Evolutionary conservation across 1,284 basidiomycete species (phyloP), one percentile per base, ranked within the genome.

Genomic region (Rhodotorula sp.): DNA sequence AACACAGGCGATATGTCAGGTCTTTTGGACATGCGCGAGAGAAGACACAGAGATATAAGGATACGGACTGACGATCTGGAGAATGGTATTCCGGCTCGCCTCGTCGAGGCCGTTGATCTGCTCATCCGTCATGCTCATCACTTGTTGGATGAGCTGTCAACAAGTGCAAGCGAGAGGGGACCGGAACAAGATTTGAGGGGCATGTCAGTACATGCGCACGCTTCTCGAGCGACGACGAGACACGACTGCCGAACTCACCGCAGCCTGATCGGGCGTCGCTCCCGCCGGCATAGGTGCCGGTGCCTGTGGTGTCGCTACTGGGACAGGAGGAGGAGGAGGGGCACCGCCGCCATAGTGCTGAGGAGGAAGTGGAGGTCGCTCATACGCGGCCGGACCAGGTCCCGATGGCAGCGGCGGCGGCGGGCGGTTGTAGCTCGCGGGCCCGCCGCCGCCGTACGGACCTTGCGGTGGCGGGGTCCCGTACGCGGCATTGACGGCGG

Each of bases 101-200:
- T 91, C 89, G 31, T 93, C 91, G 60, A 98, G 83, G 12, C 87
- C 88, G 68, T 88, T 89, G 78, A 99, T 91, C 82, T 98, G 93
- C 61, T 93, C 92, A 54, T 87, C 89, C 0, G 91, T 91, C 78
- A 99, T 83, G 70, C 86, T 87, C 47, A 99, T 83, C 0, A 98
- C 93, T 83, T 95, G 93, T 80, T 78, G 74, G 39, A 80, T 74
- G 39, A 80, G 60, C 75, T 77, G 70, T 47, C 29, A 46, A 43
- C 3, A 16, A 43, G 7, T 18, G 31, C 34, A 7, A 46, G 7
- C 47, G 20, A 34, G 26, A 31, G 16, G 31, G 31, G 31, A 20
- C 34, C 34, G 34, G 23, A 20, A 20, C n/a, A 51, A n/a, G 21
- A 18, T 23, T 43, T 1, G 39, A 5, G 29, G 3, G 3, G 15